Base-by-base conservation (phyloP, 2,329 filamentous ascomycete species). In the Samsoniella hepiali region DNA sequence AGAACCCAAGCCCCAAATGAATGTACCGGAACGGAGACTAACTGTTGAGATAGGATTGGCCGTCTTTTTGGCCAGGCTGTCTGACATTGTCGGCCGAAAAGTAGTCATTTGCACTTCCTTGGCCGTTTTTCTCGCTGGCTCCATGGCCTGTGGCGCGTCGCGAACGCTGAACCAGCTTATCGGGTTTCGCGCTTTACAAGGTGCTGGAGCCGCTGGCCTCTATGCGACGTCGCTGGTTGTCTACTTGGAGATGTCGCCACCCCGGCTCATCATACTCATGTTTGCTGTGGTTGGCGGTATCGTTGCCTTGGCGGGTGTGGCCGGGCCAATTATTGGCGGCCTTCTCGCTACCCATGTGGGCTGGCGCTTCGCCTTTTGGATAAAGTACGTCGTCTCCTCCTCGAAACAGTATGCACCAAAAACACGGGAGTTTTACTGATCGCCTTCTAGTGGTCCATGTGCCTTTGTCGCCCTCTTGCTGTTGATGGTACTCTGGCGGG, bases 1-100 rank as follows among this genome's bases (percentile, higher is more conserved):
- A 45, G 2, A 45, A 0, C 7, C 13, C 6, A 22, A 22, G 22
- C 3, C 77, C 55, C 79, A 82, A 36, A 45, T n/a, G 4, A n/a
- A 5, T 6, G n/a, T 27, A 17, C 32, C n/a, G 3, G 5, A 44
- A 31, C 11, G 7, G 47, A n/a, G 11, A 42, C 34, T 6, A 53
- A 9, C 3, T 13, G 27, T 49, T 31, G 45, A 15, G 27, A 22
- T 29, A 67, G 67, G 67, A 7, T 67, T 64, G 38, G 61, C 66
- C 5, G 63, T 66, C n/a, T 45, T 63, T 31, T 55, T 65, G 31
- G 62, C 64, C n/a, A 49, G 61, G 13, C 53, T 67, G 4, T 64
- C 66, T 3, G 66, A 67, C 34, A 32, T 53, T 2, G 36, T 66
- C n/a, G 66, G 65, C n/a, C 36, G 66, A 10, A 63, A 60, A n/a